Evolutionary conservation across 495 filamentous ascomycete genomes (phyloP).

Genomic region (Halenospora varia): DNA sequence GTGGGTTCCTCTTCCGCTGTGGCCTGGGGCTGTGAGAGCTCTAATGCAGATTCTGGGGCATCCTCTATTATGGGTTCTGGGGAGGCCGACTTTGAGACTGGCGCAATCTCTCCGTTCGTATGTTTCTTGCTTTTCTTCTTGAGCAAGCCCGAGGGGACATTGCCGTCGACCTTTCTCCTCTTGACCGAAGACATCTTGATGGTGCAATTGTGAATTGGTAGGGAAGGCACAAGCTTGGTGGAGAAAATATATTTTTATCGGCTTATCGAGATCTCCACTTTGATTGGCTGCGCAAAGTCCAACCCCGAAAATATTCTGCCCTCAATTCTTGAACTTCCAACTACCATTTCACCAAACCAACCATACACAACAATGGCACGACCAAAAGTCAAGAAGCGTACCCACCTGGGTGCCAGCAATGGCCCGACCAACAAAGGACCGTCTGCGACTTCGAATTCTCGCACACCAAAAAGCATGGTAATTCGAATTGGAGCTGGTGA

Average conservation of each 20-base stretch:
- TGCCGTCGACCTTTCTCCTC: constrained; percentile 23
- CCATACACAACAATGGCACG: constrained; percentile 62
- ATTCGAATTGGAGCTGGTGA: constrained; percentile 94
- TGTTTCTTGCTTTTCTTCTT: constrained; percentile 13
- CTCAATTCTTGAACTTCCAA: constrained; percentile 11
- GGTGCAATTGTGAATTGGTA: background rate
- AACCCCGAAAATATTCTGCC: constrained; percentile 12
- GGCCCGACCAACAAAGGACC: constrained; percentile 29
- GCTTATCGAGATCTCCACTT: constrained; percentile 18
- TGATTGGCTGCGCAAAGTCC: constrained; percentile 19
- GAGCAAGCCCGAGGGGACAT: constrained; percentile 3
- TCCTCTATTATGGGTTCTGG: constrained; percentile 6
- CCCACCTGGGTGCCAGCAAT: constrained; percentile 69
- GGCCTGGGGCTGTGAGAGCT: background rate
- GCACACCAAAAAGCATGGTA: constrained; percentile 89
- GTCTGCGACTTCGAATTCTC: constrained; percentile 14
- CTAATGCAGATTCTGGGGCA: background rate
- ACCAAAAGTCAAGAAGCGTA: constrained; percentile 81
- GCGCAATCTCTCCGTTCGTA: background rate
- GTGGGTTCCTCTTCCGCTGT: constrained; percentile 17
- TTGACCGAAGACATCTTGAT: constrained; percentile 25
- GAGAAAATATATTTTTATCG: constrained; percentile 21
- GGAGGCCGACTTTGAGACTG: background rate
- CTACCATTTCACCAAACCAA: constrained; percentile 6
- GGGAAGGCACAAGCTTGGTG: background rate